Evolutionary conservation across 805 yeast species (phyloP), one percentile per base, ranked within the genome.

Genomic region (Myxozyma sirexii): DNA sequence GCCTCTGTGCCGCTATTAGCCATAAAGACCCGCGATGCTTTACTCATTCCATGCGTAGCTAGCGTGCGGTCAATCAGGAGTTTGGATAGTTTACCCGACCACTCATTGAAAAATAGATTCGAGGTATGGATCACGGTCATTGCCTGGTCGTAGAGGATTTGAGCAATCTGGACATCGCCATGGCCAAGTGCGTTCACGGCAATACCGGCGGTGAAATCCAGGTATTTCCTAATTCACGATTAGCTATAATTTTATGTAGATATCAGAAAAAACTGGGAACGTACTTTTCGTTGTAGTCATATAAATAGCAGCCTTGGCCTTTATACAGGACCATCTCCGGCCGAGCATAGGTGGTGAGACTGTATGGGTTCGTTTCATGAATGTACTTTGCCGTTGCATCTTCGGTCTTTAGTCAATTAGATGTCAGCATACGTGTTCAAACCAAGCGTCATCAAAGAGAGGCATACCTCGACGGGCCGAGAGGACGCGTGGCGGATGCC

Each of bases 101-200:
- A 90, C 56, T 86, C 78, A 70, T 92, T 94, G 73, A 88, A 86
- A 76, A 85, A 91, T 63, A 94, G 77, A 71, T 94, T 94, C 2
- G 97, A 90, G 63, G 90, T 81, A 71, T 94, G 99, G 59, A 90
- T 79, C 67, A 93, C 77, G 8, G 85, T 84, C 33, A 72, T 72
- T 0, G 91, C 83, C 75, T 94, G 99, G 44, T 87, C 87, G 58
- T 75, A 74, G 62, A 91, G 72, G 61, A 94, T 82, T 56, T 86
- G 77, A 5, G 96, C 82, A 38, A 94, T 81, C 63, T 84, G 86
- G 3, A 85, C 84, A 68, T 94, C 82, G 26, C 91, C 78, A 71
- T 94, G 98, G 1, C 99, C 99, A 64, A 94, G 77, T 0, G 89
- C 86, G n/a, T 97, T 93, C 15, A 94, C 99, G 0, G 99, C 98